Conservation (phyloP, 2,329 filamentous ascomycete genomes). For the Cladophialophora bantiana region DNA sequence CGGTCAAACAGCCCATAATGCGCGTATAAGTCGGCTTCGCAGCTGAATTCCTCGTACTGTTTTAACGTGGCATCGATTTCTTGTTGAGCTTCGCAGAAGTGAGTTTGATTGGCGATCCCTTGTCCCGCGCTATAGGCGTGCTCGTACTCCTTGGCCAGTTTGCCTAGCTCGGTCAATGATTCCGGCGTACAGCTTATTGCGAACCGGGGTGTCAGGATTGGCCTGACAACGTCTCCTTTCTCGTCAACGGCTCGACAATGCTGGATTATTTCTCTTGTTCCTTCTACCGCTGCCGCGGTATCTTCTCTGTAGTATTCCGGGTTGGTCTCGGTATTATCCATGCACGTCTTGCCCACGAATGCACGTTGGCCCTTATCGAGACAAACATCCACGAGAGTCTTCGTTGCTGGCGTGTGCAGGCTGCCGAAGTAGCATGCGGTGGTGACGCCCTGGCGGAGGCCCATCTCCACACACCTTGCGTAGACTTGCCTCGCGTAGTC, state of each 20-base stretch:
- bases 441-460: slow-evolving; percentile 68
- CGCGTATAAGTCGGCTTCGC: slow-evolving; percentile 66
- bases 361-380: slow-evolving; percentile 63
- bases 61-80: slow-evolving; percentile 60
- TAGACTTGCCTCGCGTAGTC: slow-evolving; percentile 63
- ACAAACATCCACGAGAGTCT: slow-evolving; percentile 64
- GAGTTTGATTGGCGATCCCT: slow-evolving; percentile 63
- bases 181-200: slow-evolving; percentile 63
- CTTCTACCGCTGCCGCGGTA: slow-evolving; percentile 34
- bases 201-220: slow-evolving; percentile 63
- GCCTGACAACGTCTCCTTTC: slow-evolving; percentile 50
- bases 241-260: slow-evolving; percentile 57
- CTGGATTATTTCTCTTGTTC: slow-evolving; percentile 42
- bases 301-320: slow-evolving; percentile 44
- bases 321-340: slow-evolving; percentile 57
- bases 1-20: slow-evolving; percentile 59
- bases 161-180: slow-evolving; percentile 61
- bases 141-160: slow-evolving; percentile 55
- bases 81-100: slow-evolving; percentile 68
- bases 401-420: slow-evolving; percentile 63
- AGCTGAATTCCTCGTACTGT: slow-evolving; percentile 61
- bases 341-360: slow-evolving; percentile 69
- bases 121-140: slow-evolving; percentile 32
- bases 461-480: slow-evolving; percentile 60
- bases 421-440: slow-evolving; percentile 68